These are phyloP conservation scores for Ogataea philodendri DNA, from an alignment of 805 yeast genomes.

Conservation along the genomic window DNA sequence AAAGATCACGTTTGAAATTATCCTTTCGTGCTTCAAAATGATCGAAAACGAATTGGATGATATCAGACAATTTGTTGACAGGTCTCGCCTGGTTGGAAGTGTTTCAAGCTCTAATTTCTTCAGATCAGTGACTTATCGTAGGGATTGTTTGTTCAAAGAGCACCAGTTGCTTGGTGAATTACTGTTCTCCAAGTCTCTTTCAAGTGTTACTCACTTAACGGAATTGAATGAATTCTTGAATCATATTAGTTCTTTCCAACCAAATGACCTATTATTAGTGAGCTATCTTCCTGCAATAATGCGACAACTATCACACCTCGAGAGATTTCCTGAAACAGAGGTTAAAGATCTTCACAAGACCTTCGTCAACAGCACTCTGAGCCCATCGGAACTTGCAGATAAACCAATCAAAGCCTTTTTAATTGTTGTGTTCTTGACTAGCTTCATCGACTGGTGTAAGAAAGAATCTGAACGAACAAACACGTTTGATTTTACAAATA, in stretches of 20 bases:
- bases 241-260: slow-evolving; percentile 47
- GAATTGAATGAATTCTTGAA: slow-evolving; percentile 39
- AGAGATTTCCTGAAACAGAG: slow-evolving; percentile 36
- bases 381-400: slow-evolving; percentile 42
- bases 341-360: slow-evolving; percentile 39
- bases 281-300: slow-evolving; percentile 66
- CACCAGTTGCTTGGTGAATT: slow-evolving; percentile 74
- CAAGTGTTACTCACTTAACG: slow-evolving; percentile 11
- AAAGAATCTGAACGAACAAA: slow-evolving; percentile 39
- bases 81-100: slow-evolving; percentile 54
- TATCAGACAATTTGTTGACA: slow-evolving; percentile 51
- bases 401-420: slow-evolving; percentile 50
- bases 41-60: slow-evolving; percentile 56
- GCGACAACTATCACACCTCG: slow-evolving; percentile 40
- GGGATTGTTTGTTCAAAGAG: slow-evolving; percentile 59
- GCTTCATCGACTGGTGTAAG: slow-evolving; percentile 70
- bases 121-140: slow-evolving; percentile 52
- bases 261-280: slow-evolving; percentile 61
- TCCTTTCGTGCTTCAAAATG: slow-evolving; percentile 54
- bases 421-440: slow-evolving; percentile 51
- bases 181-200: slow-evolving; percentile 40
- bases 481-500: slow-evolving; percentile 45
- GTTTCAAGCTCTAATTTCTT: slow-evolving; percentile 43
- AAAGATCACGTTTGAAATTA: slow-evolving; percentile 32
- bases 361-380: slow-evolving; percentile 36